phyloP scores from a whole-genome alignment of 2,329 filamentous ascomycete genomes.

The Fonsecaea nubica region DNA sequence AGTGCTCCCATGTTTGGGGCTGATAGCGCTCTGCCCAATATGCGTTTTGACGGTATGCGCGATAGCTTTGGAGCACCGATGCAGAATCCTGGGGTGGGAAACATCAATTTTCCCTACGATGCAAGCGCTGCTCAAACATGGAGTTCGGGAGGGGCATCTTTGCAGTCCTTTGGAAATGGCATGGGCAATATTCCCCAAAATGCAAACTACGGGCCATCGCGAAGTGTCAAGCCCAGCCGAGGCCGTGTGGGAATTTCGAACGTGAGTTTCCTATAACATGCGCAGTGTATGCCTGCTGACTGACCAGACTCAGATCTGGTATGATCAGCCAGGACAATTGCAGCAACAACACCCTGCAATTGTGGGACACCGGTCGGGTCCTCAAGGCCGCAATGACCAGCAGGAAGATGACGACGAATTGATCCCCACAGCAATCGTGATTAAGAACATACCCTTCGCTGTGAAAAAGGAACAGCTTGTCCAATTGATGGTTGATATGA shows the following conservation, averaged over 20 bases:
- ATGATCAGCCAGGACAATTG: constrained; percentile 58
- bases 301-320: constrained; percentile 62
- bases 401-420: constrained; percentile 73
- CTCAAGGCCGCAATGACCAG: constrained; percentile 51
- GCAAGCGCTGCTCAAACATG: constrained; percentile 74
- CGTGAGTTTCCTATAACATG: constrained; percentile 60
- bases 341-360: constrained; percentile 53
- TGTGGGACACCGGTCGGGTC: constrained; percentile 50
- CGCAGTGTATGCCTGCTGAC: constrained; percentile 23
- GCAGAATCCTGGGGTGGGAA: constrained; percentile 63
- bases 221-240: constrained; percentile 63
- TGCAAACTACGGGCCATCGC: constrained; percentile 58
- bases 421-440: constrained; percentile 97
- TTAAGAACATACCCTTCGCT: constrained; percentile 99
- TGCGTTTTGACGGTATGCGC: constrained; percentile 64
- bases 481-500: constrained; percentile 90
- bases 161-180: constrained; percentile 63
- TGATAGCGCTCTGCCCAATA: constrained; percentile 64
- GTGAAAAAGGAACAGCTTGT: constrained; percentile 96
- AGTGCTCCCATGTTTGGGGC: constrained; percentile 71
- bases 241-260: constrained; percentile 70
- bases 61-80: constrained; percentile 46
- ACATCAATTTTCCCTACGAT: constrained; percentile 69
- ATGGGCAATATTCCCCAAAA: constrained; percentile 33
- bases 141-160: constrained; percentile 76